Evolutionary conservation across 805 yeast genomes (phyloP), one percentile per base, ranked within the genome.

Genomic region (Millerozyma miso): DNA sequence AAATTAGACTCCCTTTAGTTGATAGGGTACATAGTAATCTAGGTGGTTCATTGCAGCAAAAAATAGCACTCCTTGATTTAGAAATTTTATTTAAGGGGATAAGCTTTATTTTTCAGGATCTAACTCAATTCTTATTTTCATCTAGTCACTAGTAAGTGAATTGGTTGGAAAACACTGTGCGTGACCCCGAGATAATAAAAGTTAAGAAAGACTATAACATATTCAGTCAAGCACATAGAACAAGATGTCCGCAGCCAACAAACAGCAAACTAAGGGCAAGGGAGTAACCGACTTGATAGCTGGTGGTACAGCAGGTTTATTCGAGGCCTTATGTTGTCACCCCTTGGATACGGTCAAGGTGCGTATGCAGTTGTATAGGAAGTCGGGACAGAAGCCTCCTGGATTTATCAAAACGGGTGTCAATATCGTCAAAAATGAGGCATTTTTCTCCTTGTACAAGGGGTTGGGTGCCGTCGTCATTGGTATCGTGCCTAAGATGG

Each of bases 401-500:
- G 97, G 98, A 0, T 88, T 91, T 57, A 57, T 88, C 46, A 75
- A 71, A 40, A 91, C 98, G 3, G 98, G 97, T 54, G 69, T 77
- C 41, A 73, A 76, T 46, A 90, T 91, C 51, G 87, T 81, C 43
- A 74, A 75, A 45, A 80, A 86, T 47, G 98, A 91, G 63, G 85
- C 95, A 3, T 75, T 88, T 47, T 71, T 88, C 41, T 91, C 97
- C 3, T 76, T 91, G 19, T 91, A 91, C 72, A 90, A 91, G 63
- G 99, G 99, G 43, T 76, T 91, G 41, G 97, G 97, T 20, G 98
- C 99, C 17, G 99, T 91, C 45, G 87, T 89, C 46, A 86, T 91
- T 59, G 99, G 99, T 45, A 91, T 91, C 58, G 96, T 91, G 40
- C 99, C 99, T 44, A 91, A 91, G 63, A 91, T 91, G 99, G 98